phyloP scores from a whole-genome alignment of 129 eudicot genomes.

The Kitagawia praeruptora region DNA sequence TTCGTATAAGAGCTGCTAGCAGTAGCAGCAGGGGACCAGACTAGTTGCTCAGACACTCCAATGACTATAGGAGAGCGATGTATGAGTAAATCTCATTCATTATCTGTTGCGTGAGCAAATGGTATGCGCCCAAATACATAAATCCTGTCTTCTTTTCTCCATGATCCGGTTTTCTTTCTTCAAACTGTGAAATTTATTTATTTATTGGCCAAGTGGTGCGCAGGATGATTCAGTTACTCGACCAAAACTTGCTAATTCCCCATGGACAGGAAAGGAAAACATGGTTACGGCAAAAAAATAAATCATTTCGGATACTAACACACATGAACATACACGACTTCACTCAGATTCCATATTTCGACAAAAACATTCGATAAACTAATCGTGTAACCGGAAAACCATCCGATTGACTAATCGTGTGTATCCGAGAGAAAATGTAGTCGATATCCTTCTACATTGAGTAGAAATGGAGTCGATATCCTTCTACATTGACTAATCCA shows the following conservation, averaged over 20 bases:
- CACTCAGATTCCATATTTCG: not conserved
- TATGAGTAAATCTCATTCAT: not conserved
- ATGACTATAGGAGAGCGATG: conserved; percentile 1
- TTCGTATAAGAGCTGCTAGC: not conserved
- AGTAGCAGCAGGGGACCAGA: not conserved
- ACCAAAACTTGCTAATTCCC: too few species aligned
- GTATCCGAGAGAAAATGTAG: too few species aligned
- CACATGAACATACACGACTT: not conserved
- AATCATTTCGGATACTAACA: too few species aligned
- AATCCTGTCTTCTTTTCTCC: not conserved
- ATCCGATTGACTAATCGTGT: not conserved
- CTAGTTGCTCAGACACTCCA: not conserved
- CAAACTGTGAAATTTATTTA: too few species aligned
- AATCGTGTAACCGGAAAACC: not conserved
- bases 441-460: not conserved
- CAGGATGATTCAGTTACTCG: too few species aligned
- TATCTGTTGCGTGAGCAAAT: not conserved
- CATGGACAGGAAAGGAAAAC: too few species aligned
- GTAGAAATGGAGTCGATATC: not conserved
- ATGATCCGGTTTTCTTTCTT: not conserved
- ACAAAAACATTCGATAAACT: not conserved
- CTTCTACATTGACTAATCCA: too few species aligned
- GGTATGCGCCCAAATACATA: not conserved
- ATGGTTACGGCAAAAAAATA: too few species aligned
- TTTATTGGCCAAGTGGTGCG: not conserved